Evolutionary conservation across 257 asterid genomes (phyloP).

Genomic region (Nicotiana obtusifolia): DNA sequence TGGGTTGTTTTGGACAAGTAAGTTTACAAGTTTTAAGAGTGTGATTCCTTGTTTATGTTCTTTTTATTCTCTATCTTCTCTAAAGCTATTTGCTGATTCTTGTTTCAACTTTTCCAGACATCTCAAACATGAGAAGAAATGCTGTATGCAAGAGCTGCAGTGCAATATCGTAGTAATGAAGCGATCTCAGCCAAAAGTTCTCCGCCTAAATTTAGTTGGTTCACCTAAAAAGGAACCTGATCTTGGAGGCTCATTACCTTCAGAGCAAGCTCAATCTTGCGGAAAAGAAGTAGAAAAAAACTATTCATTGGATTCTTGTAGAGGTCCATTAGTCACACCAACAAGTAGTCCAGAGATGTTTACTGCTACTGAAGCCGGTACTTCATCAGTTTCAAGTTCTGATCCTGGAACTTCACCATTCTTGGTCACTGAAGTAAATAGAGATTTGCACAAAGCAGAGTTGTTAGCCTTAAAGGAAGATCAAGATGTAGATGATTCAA

Average conservation of each 20-base stretch:
- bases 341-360: slow-evolving; percentile 93
- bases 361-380: slow-evolving; percentile 80
- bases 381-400: slow-evolving; percentile 89
- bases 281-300: slow-evolving; percentile 26
- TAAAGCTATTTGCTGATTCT: background rate
- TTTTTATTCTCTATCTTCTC: background rate
- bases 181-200: slow-evolving; percentile 86
- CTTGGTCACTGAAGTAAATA: slow-evolving; percentile 30
- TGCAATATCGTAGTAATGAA: slow-evolving; percentile 93
- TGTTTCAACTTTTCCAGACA: slow-evolving; percentile 43
- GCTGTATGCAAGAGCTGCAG: slow-evolving; percentile 85
- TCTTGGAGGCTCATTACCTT: background rate
- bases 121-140: slow-evolving; percentile 69
- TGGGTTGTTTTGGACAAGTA: slow-evolving; percentile 99
- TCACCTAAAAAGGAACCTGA: slow-evolving; percentile 52
- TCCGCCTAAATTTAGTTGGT: slow-evolving; percentile 74
- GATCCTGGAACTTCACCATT: slow-evolving; percentile 92
- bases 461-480: slow-evolving; percentile 36
- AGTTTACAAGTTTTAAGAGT: background rate
- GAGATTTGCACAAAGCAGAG: slow-evolving; percentile 43
- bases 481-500: slow-evolving; percentile 44
- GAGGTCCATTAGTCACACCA: slow-evolving; percentile 82
- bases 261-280: slow-evolving; percentile 25
- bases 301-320: slow-evolving; percentile 34
- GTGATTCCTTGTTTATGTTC: background rate